Evolutionary conservation across 768 basidiomycete species (phyloP).

Genomic region (Hypsizygus marmoreus): DNA sequence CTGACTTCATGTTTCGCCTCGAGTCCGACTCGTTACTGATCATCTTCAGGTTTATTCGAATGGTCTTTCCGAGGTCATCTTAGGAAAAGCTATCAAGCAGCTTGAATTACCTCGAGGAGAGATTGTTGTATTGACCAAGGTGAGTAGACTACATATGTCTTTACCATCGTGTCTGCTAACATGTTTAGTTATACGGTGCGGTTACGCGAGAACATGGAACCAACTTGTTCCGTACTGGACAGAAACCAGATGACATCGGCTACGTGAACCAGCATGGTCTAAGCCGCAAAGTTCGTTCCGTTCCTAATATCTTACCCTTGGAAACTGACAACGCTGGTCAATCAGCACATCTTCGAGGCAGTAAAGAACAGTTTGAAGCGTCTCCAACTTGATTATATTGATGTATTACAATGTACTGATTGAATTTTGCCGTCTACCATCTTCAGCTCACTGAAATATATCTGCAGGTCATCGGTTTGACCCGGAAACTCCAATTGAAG

Average conservation of each 20-base stretch:
- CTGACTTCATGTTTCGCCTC: neutral
- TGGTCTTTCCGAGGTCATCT: constrained; percentile 62
- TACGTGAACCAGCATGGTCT: constrained; percentile 58
- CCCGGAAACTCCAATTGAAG: constrained; percentile 56
- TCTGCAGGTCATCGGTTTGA: constrained; percentile 65
- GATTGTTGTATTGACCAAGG: constrained; percentile 81
- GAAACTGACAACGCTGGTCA: neutral
- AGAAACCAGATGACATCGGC: constrained; percentile 38
- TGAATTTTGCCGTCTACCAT: constrained; percentile 2
- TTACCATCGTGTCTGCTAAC: neutral
- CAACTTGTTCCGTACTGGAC: constrained; percentile 7
- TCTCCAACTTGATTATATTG: constrained; percentile 76
- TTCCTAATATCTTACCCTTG: neutral
- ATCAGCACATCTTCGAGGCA: constrained; percentile 73
- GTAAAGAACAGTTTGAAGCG: constrained; percentile 64
- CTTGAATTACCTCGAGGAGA: constrained; percentile 69
- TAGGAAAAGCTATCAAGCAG: constrained; percentile 73
- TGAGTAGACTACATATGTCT: constrained; percentile 18
- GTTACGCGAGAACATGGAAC: constrained; percentile 27
- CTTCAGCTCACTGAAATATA: too few relatives aligned
- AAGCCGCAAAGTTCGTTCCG: constrained; percentile 24
- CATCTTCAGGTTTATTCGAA: constrained; percentile 58
- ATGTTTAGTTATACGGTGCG: constrained; percentile 39
- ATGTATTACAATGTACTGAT: constrained; percentile 63
- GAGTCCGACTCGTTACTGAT: neutral